Evolutionary conservation across 805 yeast genomes (phyloP), one percentile per base, ranked within the genome.

Genomic region (Scheffersomyces ergatensis): DNA sequence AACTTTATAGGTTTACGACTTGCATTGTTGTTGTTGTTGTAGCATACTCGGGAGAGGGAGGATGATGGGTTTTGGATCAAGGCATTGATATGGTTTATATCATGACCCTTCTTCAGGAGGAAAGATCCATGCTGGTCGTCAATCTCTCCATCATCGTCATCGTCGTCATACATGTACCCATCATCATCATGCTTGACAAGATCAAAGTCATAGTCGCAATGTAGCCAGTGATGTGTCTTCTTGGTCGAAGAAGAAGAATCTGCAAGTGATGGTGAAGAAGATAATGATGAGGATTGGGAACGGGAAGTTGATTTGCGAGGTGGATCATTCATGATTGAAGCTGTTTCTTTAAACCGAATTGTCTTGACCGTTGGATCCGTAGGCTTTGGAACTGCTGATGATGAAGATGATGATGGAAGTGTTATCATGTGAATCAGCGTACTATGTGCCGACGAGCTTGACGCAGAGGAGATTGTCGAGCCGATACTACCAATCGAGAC

Each of bases 181-280:
- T 48, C 42, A 26, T 44, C 47, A 6, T 53, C 55, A 31, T 44
- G 34, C 31, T 51, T 42, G 19, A 49, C 38, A 30, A 55, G 45
- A 24, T 55, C 54, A 29, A 47, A 50, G 40, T 63, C 70, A 33
- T 48, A 50, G 14, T 62, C 68, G 44, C 57, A 62, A 59, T 61
- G 56, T 5, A 63, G 43, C 70, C 70, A 63, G 13, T 61, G 50
- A 39, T 41, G 51, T 34, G 30, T 18, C n/a, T 16, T 21, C 29
- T n/a, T 14, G 39, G 46, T 4, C n/a, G 29, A 7, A 11, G 29
- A 25, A 25, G n/a, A 20, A 18, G 16, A 33, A 11, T 14, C 13
- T n/a, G 6, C 24, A 21, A 21, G 24, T 21, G 9, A 7, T 21
- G 24, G 9, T 7, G 6, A 7, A 7, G 24, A n/a, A 6, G 36